Conservation (phyloP, 305 asterid species). For the Fraxinus platypoda region DNA sequence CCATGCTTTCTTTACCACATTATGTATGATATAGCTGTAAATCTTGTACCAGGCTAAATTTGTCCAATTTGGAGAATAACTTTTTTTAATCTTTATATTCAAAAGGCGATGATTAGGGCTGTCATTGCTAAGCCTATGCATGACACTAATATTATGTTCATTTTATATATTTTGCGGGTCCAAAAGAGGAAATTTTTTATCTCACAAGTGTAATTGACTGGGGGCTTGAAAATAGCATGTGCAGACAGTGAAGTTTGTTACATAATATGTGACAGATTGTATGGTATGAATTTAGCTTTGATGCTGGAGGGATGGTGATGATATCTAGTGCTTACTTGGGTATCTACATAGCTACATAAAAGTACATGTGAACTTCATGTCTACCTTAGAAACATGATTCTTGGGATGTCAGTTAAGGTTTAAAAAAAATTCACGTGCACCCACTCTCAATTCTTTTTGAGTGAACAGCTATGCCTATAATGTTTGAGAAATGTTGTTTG, state of each 20-base stretch:
- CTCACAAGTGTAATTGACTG: conserved; percentile 3
- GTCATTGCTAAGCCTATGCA: conserved; percentile 23
- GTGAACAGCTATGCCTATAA: not conserved
- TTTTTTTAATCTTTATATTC: conserved; percentile 22
- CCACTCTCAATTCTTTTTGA: not conserved
- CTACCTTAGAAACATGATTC: not conserved
- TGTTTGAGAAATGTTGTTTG: not conserved
- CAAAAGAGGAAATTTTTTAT: conserved; percentile 16
- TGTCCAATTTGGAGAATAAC: not conserved
- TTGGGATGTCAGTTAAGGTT: not conserved
- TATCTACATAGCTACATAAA: not conserved
- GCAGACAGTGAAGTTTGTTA: conserved; percentile 22
- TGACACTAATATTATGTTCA: conserved; percentile 12
- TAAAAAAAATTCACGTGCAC: not conserved
- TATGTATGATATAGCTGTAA: not conserved
- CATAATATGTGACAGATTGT: conserved; percentile 16
- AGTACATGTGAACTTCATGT: not conserved
- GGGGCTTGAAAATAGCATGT: conserved; percentile 23
- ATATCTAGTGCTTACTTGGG: not conserved
- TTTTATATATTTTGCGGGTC: conserved; percentile 21
- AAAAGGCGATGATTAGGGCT: conserved; percentile 24
- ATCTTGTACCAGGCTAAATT: not conserved
- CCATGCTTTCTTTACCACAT: conserved; percentile 6
- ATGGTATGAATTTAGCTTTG: conserved; percentile 25
- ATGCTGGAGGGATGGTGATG: conserved; percentile 18